Conservation (phyloP, 139 green algal genomes). For the Volvox africanus region DNA sequence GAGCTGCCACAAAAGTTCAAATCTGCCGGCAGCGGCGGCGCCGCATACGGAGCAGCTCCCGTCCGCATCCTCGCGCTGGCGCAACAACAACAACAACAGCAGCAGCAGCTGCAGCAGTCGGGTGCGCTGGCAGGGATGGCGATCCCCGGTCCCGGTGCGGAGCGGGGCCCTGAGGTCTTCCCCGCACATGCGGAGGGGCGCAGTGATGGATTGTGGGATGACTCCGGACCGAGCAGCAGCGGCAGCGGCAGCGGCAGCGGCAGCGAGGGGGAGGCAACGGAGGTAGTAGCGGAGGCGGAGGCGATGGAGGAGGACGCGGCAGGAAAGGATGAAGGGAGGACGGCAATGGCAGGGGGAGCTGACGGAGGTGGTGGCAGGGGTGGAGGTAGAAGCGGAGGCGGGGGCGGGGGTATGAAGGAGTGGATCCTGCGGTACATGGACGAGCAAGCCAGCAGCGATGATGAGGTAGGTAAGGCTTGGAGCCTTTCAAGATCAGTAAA, state of each 20-base stretch:
- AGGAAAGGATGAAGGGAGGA: no score
- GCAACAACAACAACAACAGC: constrained; percentile 24
- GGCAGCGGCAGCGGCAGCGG: no score
- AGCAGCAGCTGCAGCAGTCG: not conserved
- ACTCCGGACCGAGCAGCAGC: not conserved
- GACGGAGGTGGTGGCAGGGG: not conserved
- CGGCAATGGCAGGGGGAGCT: not conserved
- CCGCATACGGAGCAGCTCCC: not conserved
- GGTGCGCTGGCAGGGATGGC: not conserved
- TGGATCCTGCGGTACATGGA: constrained; percentile 85
- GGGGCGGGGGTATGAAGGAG: constrained; percentile 54
- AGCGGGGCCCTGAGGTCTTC: not conserved
- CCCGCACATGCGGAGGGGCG: not conserved
- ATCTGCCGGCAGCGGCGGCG: constrained; percentile 16
- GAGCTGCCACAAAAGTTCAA: constrained; percentile 77
- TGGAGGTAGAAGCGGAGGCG: no score
- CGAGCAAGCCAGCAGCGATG: constrained; percentile 42
- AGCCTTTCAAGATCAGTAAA: not conserved
- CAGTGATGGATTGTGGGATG: not conserved
- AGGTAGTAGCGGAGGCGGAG: not conserved
- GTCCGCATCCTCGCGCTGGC: constrained; percentile 42
- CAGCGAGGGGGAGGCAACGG: no score
- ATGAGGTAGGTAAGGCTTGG: constrained; percentile 45
- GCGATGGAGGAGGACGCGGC: no score
- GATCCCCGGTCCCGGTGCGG: not conserved